Evolutionary conservation across 257 asterid species (phyloP), one percentile per base, ranked within the genome.

Genomic region (Lavandula angustifolia): DNA sequence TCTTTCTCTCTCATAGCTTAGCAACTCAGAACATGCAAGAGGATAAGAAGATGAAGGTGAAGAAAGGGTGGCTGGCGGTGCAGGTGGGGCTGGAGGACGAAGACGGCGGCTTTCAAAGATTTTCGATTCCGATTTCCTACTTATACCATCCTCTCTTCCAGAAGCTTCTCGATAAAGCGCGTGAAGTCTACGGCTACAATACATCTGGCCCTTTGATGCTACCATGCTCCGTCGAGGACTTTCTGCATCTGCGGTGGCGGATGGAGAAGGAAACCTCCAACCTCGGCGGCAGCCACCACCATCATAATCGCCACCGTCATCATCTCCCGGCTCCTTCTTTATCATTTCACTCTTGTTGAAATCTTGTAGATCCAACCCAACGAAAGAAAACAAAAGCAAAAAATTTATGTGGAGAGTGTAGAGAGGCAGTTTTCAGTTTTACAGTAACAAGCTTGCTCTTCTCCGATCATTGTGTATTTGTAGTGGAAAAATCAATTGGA

Each of bases 51-150:
- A 70, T 64, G 77, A 76, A 73, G 77, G 66, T 70, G 69, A 82
- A 82, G 82, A 82, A 78, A 61, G 87, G 87, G 17, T 71, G 80
- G 75, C 41, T 82, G 10, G 78, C 82, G 16, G 80, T 80, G 64
- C 76, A 67, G 22, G 82, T 80, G 1, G 85, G 85, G 6, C 32
- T 80, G 68, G 78, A 76, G 27, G 82, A 79, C 1, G 80, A 70
- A 38, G 84, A 75, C 1, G 77, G 68, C 3, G 73, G 62, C 10
- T 71, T 68, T 7, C 80, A 73, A 17, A 66, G 77, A 41, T 74
- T 71, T 27, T 48, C 76, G 4, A 76, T 81, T 4, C 87, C 85
- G 13, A 76, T 82, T 1, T 73, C 78, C 0, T 74, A 74, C 9
- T 11, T 82, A 0, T 66, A 79, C 16, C 67, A 82, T 29, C 85